Evolutionary conservation across 2,329 filamentous ascomycete species (phyloP).

Genomic region (Clarireedia hainanense): DNA sequence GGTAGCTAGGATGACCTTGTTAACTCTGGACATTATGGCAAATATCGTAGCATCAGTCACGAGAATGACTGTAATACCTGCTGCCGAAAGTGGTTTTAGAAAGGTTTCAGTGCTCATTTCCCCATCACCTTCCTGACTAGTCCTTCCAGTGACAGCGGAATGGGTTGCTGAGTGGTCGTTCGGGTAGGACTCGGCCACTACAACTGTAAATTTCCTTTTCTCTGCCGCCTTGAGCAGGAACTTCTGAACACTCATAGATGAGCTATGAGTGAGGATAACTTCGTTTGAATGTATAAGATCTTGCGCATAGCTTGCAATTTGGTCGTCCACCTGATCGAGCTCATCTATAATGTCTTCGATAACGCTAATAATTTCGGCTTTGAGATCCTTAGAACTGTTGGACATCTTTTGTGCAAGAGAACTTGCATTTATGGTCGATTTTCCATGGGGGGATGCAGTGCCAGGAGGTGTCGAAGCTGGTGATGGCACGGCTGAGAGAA

Average conservation of each 20-base stretch:
- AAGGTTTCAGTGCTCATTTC: conserved; percentile 43
- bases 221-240: conserved; percentile 82
- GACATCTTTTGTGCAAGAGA: conserved; percentile 25
- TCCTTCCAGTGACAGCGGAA: conserved; percentile 50
- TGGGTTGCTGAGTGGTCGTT: conserved; percentile 61
- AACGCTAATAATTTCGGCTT: conserved; percentile 85
- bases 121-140: conserved; percentile 34
- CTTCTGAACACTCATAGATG: conserved; percentile 77
- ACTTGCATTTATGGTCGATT: conserved; percentile 18
- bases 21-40: conserved; percentile 89
- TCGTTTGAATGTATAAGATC: conserved; percentile 92
- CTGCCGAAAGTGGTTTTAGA: conserved; percentile 67
- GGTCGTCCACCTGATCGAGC: conserved; percentile 84
- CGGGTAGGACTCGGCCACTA: conserved; percentile 68
- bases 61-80: conserved; percentile 74
- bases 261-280: conserved; percentile 82
- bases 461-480: conserved; percentile 46
- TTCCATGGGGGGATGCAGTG: conserved; percentile 39
- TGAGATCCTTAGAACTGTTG: conserved; percentile 54
- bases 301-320: conserved; percentile 81
- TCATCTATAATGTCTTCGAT: conserved; percentile 97
- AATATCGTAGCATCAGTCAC: conserved; percentile 81
- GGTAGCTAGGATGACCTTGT: conserved; percentile 88
- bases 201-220: conserved; percentile 86
- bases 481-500: conserved; percentile 64